phyloP scores from a whole-genome alignment of 2,329 filamentous ascomycete species.

The Trichophyton mentagrophytes region DNA sequence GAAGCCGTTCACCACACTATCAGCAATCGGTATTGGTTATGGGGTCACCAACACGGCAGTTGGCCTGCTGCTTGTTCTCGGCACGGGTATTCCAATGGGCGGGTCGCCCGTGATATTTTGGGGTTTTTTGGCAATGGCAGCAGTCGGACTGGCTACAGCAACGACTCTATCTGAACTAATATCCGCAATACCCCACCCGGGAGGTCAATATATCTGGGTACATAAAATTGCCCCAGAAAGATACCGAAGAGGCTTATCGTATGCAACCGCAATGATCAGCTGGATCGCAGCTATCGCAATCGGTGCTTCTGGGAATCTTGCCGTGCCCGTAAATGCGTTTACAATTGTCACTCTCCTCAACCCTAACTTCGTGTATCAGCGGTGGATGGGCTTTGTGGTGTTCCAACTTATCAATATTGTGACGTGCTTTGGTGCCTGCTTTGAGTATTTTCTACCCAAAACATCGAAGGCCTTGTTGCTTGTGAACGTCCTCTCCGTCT shows the following conservation, averaged over 20 bases:
- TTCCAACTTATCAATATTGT: constrained; percentile 1
- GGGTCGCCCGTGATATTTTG: not conserved
- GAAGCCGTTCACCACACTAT: constrained; percentile 2
- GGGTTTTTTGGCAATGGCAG: not conserved
- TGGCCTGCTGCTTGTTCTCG: not conserved
- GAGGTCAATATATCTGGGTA: constrained; percentile 1
- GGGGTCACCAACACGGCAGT: constrained; percentile 2
- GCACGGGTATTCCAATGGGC: not conserved
- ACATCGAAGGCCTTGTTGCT: not conserved
- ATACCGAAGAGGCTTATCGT: not conserved
- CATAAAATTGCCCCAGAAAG: not conserved
- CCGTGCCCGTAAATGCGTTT: not conserved
- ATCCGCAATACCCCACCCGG: not conserved
- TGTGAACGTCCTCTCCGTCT: not conserved
- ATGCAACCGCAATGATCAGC: constrained; percentile 3
- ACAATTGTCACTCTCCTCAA: not conserved
- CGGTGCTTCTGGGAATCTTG: not conserved
- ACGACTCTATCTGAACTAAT: constrained; percentile 1
- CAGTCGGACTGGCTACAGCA: not conserved
- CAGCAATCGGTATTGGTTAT: not conserved
- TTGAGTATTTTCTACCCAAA: not conserved
- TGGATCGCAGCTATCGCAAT: constrained; percentile 3
- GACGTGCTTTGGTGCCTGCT: not conserved
- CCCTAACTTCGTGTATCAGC: not conserved
- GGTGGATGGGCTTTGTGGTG: constrained; percentile 1